A percentile compares a stretch with the other conserved stretches of the same genome.
phyloP scores from a whole-genome alignment of 2,329 filamentous ascomycete species.

The Xylariaceae sp. region DNA sequence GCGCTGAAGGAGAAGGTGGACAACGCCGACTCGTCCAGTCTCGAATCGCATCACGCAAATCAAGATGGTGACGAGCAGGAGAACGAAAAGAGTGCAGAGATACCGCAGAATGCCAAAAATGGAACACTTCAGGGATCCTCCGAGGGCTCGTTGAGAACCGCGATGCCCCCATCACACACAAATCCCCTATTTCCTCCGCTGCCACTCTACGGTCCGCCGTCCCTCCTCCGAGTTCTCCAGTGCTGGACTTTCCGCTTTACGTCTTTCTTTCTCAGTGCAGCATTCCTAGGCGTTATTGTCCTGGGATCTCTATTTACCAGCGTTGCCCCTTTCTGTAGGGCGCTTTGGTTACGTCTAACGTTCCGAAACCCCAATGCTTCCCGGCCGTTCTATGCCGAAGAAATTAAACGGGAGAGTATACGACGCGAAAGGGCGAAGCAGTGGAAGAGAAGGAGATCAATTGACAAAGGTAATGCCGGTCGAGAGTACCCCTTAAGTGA shows the following conservation, averaged over 20 bases:
- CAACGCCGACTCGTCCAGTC: slow-evolving; percentile 23
- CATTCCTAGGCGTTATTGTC: slow-evolving; percentile 73
- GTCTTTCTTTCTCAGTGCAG: slow-evolving; percentile 72
- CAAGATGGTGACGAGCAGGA: slow-evolving; percentile 15
- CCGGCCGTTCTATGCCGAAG: slow-evolving; percentile 71
- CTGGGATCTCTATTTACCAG: slow-evolving; percentile 68
- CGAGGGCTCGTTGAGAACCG: slow-evolving; percentile 42
- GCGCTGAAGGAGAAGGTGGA: slow-evolving; percentile 49
- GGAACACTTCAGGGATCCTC: slow-evolving; percentile 40
- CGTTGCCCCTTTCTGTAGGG: slow-evolving; percentile 49
- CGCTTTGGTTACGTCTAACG: slow-evolving; percentile 50
- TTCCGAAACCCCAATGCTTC: slow-evolving; percentile 55
- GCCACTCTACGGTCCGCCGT: slow-evolving; percentile 75
- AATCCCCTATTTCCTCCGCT: slow-evolving; percentile 81
- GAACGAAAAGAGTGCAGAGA: slow-evolving; percentile 16
- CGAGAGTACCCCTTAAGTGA: slow-evolving; percentile 37
- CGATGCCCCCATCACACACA: slow-evolving; percentile 63
- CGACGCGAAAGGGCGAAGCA: slow-evolving; percentile 55
- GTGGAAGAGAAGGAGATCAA: slow-evolving; percentile 54
- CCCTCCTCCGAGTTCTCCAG: slow-evolving; percentile 60
- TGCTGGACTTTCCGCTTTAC: slow-evolving; percentile 61
- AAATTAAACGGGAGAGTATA: slow-evolving; percentile 52
- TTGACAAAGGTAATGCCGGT: slow-evolving; percentile 37
- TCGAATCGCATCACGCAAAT: slow-evolving; percentile 19
- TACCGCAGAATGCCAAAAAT: slow-evolving; percentile 28